Percentiles rank a stretch among this genome's conserved stretches.
Conservation (phyloP, 805 yeast genomes). For the Yarrowia divulgata region DNA sequence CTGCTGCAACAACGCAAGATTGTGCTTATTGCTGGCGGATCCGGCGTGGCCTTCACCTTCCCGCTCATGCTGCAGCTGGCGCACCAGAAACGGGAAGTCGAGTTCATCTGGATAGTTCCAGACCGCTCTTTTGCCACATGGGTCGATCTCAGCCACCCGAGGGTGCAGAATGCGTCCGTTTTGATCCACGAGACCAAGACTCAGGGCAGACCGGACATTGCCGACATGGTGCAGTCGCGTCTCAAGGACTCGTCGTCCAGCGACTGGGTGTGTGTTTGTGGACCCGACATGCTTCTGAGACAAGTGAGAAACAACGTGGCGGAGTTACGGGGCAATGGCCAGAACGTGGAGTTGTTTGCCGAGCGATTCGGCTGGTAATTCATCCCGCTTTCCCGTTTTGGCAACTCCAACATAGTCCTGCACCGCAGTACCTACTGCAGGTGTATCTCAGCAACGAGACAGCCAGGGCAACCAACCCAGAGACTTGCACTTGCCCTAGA, state of each 20-base stretch:
- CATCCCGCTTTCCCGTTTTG: background rate
- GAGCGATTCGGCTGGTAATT: constrained; percentile 49
- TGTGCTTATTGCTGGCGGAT: constrained; percentile 49
- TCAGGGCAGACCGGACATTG: constrained; percentile 48
- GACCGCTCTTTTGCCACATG: constrained; percentile 45
- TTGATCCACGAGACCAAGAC: constrained; percentile 44
- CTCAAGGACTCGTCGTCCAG: constrained; percentile 4
- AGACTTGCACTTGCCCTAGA: constrained; percentile 9
- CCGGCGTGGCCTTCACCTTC: constrained; percentile 49
- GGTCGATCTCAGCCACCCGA: constrained; percentile 45
- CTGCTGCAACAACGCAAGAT: constrained; percentile 44
- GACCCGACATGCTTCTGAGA: constrained; percentile 48
- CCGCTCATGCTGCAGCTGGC: constrained; percentile 43
- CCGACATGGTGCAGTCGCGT: constrained; percentile 43
- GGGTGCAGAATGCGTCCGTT: constrained; percentile 23
- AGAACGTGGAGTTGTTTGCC: constrained; percentile 45
- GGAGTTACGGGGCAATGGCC: constrained; percentile 45
- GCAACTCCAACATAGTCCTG: constrained; percentile 1
- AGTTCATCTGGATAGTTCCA: constrained; percentile 49
- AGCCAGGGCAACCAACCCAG: background rate
- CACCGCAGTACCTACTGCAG: background rate
- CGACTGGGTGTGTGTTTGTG: constrained; percentile 48
- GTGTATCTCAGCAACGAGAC: constrained; percentile 17
- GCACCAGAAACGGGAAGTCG: constrained; percentile 42
- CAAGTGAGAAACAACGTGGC: constrained; percentile 47